Conservation (phyloP, 1,139 yeast species). For the Candida pseudoviswanathii region DNA sequence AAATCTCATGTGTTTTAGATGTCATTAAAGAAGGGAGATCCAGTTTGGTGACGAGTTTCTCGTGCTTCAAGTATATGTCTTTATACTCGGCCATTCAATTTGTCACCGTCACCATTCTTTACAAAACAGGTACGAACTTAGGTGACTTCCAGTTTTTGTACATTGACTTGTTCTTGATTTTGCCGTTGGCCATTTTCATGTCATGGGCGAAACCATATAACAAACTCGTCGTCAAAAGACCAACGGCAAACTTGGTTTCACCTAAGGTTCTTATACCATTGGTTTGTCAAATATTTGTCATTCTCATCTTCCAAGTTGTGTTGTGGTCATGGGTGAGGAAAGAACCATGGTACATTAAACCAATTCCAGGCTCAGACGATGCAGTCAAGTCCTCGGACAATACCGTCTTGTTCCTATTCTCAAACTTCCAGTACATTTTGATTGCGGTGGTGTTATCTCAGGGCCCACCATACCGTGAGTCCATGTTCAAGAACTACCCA, state of each 20-base stretch:
- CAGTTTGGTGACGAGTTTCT: slow-evolving; percentile 89
- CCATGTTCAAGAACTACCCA: slow-evolving; percentile 67
- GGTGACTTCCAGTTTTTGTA: slow-evolving; percentile 98
- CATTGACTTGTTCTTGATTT: slow-evolving; percentile 85
- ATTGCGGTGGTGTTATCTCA: slow-evolving; percentile 80
- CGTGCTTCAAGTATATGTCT: slow-evolving; percentile 98
- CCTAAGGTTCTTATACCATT: slow-evolving; percentile 84
- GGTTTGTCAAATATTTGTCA: slow-evolving; percentile 65
- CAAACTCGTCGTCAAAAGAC: slow-evolving; percentile 67
- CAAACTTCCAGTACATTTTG: slow-evolving; percentile 87
- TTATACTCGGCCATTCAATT: slow-evolving; percentile 96
- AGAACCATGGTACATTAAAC: slow-evolving; percentile 76
- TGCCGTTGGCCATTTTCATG: slow-evolving; percentile 96
- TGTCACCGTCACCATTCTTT: slow-evolving; percentile 78
- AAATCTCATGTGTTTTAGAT: slow-evolving; percentile 88
- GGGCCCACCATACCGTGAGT: slow-evolving; percentile 95
- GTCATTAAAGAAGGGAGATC: slow-evolving; percentile 95
- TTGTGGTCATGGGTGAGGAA: slow-evolving; percentile 64
- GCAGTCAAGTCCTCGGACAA: slow-evolving; percentile 88
- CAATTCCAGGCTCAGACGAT: slow-evolving; percentile 83
- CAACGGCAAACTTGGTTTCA: slow-evolving; percentile 91
- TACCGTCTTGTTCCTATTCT: slow-evolving; percentile 75
- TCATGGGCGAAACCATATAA: slow-evolving; percentile 90
- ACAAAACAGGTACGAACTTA: slow-evolving; percentile 85
- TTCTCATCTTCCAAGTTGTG: slow-evolving; percentile 63